phyloP scores from a whole-genome alignment of 2,329 filamentous ascomycete species.

The Neospermospora avenae region DNA sequence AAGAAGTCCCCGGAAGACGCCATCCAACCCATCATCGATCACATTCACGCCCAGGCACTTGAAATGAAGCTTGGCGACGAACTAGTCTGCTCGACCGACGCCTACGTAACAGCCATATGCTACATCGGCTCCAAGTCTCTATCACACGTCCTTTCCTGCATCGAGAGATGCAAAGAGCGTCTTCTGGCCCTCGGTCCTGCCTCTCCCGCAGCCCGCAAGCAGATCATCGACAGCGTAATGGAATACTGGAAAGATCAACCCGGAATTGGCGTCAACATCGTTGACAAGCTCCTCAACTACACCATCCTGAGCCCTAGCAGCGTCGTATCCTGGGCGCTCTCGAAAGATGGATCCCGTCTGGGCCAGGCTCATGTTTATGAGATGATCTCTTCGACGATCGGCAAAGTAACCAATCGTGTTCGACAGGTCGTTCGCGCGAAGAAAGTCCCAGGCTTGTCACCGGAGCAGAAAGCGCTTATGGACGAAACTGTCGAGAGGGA shows the following conservation, averaged over 20 bases:
- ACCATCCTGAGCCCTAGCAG: slow-evolving; percentile 83
- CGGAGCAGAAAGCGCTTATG: slow-evolving; percentile 45
- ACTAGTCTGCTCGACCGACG: slow-evolving; percentile 83
- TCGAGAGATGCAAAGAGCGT: slow-evolving; percentile 89
- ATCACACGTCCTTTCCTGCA: slow-evolving; percentile 91
- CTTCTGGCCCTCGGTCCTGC: slow-evolving; percentile 74
- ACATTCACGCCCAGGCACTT: slow-evolving; percentile 75
- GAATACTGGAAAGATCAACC: slow-evolving; percentile 92
- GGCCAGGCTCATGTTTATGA: slow-evolving; percentile 79
- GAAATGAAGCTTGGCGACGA: slow-evolving; percentile 68
- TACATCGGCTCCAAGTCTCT: slow-evolving; percentile 93
- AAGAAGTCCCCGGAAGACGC: slow-evolving; percentile 84
- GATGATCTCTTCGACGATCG: slow-evolving; percentile 82
- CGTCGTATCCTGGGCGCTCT: slow-evolving; percentile 87
- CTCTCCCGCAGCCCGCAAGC: slow-evolving; percentile 72
- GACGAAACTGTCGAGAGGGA: slow-evolving; percentile 69
- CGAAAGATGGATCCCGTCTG: slow-evolving; percentile 58
- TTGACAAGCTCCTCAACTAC: slow-evolving; percentile 97
- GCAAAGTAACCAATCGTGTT: slow-evolving; percentile 84
- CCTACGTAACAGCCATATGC: slow-evolving; percentile 90
- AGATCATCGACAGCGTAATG: slow-evolving; percentile 89
- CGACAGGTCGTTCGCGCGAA: slow-evolving; percentile 71
- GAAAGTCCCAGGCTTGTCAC: slow-evolving; percentile 52
- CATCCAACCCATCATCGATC: slow-evolving; percentile 75
- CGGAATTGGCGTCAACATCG: slow-evolving; percentile 84